These are phyloP conservation scores for Ananas comosus DNA, from an alignment of 176 grass and related monocot genomes.

Conservation along the genomic window DNA sequence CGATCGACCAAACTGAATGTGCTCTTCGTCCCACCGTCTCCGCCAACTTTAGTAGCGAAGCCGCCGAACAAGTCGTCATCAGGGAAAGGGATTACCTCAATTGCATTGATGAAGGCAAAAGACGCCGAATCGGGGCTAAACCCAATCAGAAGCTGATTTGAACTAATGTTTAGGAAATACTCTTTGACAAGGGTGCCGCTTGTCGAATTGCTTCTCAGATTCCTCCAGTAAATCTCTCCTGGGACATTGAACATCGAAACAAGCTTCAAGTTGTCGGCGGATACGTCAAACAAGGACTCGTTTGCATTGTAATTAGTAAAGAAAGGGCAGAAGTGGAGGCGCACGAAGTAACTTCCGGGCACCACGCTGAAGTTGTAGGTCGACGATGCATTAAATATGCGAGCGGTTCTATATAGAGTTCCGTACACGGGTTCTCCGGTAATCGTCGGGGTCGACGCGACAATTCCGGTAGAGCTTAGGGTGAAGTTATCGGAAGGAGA, in stretches of 20 bases:
- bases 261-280: slow-evolving; percentile 15
- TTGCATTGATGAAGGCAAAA: slow-evolving; percentile 20
- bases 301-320: neutral
- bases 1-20: neutral
- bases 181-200: slow-evolving; percentile 8
- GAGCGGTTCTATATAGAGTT: slow-evolving; percentile 12
- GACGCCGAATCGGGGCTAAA: slow-evolving; percentile 15
- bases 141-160: slow-evolving; percentile 8
- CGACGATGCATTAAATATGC: slow-evolving; percentile 19
- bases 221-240: slow-evolving; percentile 22
- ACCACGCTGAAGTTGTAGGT: slow-evolving; percentile 17
- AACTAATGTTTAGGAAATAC: slow-evolving; percentile 6
- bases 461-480: neutral
- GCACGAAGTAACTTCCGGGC: slow-evolving; percentile 12
- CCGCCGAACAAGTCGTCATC: neutral
- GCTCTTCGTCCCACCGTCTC: neutral
- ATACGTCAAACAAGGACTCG: slow-evolving; percentile 14
- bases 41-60: neutral
- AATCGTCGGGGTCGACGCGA: slow-evolving; percentile 1
- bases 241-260: slow-evolving; percentile 16
- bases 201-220: slow-evolving; percentile 8
- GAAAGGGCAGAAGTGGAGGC: slow-evolving; percentile 20
- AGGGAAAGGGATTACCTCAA: slow-evolving; percentile 9
- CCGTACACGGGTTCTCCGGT: slow-evolving; percentile 7
- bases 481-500: slow-evolving; percentile 13